Base-by-base conservation (phyloP, 768 basidiomycete species). In the Xerocomus potaroensis region DNA sequence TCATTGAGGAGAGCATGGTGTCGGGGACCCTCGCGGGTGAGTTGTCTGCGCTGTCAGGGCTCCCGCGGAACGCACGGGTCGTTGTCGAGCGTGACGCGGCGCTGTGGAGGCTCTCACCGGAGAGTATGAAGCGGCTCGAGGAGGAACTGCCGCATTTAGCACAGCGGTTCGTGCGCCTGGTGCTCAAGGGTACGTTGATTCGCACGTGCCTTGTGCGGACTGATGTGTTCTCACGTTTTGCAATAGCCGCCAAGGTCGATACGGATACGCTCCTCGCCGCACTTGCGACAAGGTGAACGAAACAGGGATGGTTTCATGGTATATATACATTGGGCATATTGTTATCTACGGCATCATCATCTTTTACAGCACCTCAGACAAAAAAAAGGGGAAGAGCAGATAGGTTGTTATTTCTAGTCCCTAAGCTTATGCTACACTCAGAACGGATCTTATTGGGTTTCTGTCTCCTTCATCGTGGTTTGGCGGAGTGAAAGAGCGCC, bases 11-110 rank as follows among this genome's bases (percentile, higher is more conserved):
- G 68, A 89, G 87, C 2, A 95, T 95, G 92, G 90, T 94, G 0
- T 81, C 91, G 4, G 94, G 93, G 3, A 91, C 92, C 0, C 70
- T 97, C 3, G 91, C 94, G 9, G 95, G 95, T 0, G 95, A 97
- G 66, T 65, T 99, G 43, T 84, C 90, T 0, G 88, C 87, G 30
- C 69, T 99, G 11, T 83, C 92, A 8, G 81, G 81, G 18, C 73
- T 84, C 16, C 75, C 81, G 15, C 75, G 95, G 39, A 98, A 96
- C 61, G 87, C 93, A 21, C 89, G 85, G 4, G 90, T 90, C 29
- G 71, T 84, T 0, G 90, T 87, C 3, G 95, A 97, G 65, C 74
- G 81, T 5, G 75, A 81, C 8, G 83, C 80, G 7, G 78, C 84
- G 12, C 54, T 98, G 41, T 99, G 95, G 95, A 84, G 77, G 66